phyloP scores from a whole-genome alignment of 345 rosid species.

The Alliaria petiolata region DNA sequence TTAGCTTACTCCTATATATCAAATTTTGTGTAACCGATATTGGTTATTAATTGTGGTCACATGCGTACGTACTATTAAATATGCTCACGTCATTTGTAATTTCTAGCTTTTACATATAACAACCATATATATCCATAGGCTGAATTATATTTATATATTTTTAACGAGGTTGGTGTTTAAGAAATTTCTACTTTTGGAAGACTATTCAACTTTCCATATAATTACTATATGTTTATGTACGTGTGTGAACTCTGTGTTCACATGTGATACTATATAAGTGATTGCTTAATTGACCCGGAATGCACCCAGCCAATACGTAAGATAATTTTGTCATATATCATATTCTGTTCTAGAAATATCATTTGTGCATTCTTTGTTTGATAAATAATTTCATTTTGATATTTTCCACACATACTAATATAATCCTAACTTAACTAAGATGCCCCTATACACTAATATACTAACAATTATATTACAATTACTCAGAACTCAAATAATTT shows the following conservation, averaged over 20 bases:
- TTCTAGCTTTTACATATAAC: not conserved
- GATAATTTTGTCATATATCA: not conserved
- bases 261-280: constrained; percentile 10
- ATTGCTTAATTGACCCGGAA: constrained; percentile 24
- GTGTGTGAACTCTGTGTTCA: constrained; percentile 19
- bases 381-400: not conserved
- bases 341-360: not conserved
- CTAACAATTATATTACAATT: not conserved
- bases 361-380: not conserved
- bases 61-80: not conserved
- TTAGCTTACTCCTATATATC: constrained; percentile 55
- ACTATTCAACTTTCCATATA: constrained; percentile 14
- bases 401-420: not conserved
- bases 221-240: not conserved
- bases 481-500: not conserved
- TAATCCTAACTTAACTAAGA: not conserved
- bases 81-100: not conserved
- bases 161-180: constrained; percentile 6
- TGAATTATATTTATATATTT: not conserved
- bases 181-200: constrained; percentile 7
- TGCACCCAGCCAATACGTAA: not conserved
- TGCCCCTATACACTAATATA: not conserved
- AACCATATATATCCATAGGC: not conserved
- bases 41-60: not conserved
- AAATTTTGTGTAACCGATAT: not conserved